Percentiles rank a stretch among this genome's conserved stretches.
phyloP scores from a whole-genome alignment of 2,329 filamentous ascomycete genomes.

The Fusarium papillatum region DNA sequence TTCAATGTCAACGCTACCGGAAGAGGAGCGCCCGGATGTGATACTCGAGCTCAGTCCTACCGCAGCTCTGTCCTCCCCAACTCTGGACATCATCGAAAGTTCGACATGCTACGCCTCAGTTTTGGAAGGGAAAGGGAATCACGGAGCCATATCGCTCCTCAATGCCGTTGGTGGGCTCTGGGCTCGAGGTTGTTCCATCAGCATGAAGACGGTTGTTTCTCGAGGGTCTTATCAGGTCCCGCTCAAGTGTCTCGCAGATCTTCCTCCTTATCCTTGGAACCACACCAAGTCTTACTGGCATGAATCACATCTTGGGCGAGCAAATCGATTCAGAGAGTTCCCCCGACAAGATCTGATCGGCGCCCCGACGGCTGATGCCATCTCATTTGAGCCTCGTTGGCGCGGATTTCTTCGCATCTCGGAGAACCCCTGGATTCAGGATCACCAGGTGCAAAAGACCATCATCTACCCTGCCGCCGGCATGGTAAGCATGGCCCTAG shows the following conservation, averaged over 20 bases:
- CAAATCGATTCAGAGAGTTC: slow-evolving; percentile 59
- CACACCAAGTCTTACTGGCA: slow-evolving; percentile 66
- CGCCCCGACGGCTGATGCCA: slow-evolving; percentile 57
- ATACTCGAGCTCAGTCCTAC: slow-evolving; percentile 59
- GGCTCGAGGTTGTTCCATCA: slow-evolving; percentile 48
- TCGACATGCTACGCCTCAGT: slow-evolving; percentile 42
- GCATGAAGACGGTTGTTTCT: slow-evolving; percentile 48
- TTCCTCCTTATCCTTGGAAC: slow-evolving; percentile 69
- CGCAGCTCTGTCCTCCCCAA: slow-evolving; percentile 52
- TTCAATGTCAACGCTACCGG: slow-evolving; percentile 47
- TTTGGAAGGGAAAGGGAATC: slow-evolving; percentile 41
- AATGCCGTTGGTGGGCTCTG: slow-evolving; percentile 52
- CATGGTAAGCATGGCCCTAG: slow-evolving; percentile 63
- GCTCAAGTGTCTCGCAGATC: slow-evolving; percentile 55
- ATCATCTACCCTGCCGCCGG: slow-evolving; percentile 65
- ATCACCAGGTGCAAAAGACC: slow-evolving; percentile 65
- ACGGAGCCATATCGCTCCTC: slow-evolving; percentile 45
- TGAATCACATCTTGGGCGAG: slow-evolving; percentile 61
- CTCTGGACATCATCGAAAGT: slow-evolving; percentile 49
- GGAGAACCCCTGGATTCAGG: slow-evolving; percentile 66
- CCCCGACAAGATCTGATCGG: slow-evolving; percentile 66
- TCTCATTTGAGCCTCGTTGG: slow-evolving; percentile 62
- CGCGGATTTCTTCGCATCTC: slow-evolving; percentile 61
- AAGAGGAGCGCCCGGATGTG: slow-evolving; percentile 47
- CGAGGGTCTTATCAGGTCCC: slow-evolving; percentile 20